Percentiles rank a stretch among this genome's conserved stretches.
Evolutionary conservation across 2,329 filamentous ascomycete species (phyloP).

Genomic region (Trichophyton schoenleinii): DNA sequence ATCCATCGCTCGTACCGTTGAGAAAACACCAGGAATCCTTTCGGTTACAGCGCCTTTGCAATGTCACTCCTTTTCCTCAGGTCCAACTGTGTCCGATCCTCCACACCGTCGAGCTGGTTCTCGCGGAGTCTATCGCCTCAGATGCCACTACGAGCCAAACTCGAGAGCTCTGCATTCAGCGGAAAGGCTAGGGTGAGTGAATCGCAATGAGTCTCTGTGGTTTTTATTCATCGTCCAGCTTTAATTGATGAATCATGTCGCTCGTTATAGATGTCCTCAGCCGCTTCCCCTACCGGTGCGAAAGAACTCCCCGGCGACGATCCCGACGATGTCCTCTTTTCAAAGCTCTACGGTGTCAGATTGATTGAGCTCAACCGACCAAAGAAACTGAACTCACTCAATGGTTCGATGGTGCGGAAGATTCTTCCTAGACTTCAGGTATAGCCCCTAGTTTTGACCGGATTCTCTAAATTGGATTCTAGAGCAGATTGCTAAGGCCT

Average conservation of each 20-base stretch:
- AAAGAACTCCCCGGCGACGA: conserved; percentile 57
- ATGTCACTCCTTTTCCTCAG: conserved; percentile 33
- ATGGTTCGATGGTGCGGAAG: conserved; percentile 89
- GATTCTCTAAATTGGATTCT: background rate
- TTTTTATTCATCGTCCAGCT: background rate
- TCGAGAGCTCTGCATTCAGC: conserved; percentile 48
- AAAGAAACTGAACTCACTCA: conserved; percentile 80
- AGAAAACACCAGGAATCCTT: background rate
- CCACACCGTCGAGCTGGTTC: conserved; percentile 36
- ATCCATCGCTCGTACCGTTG: background rate
- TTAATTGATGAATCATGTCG: background rate
- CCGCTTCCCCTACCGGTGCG: conserved; percentile 12
- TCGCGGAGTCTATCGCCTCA: conserved; percentile 31
- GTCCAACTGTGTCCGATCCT: conserved; percentile 26
- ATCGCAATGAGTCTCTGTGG: background rate
- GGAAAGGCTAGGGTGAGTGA: conserved; percentile 41
- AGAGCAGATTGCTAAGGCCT: background rate
- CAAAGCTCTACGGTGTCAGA: conserved; percentile 74
- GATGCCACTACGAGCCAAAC: conserved; percentile 75
- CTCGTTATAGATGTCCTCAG: background rate
- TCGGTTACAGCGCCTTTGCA: background rate
- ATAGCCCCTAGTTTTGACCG: conserved; percentile 7
- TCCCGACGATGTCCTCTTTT: conserved; percentile 84
- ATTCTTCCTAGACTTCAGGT: conserved; percentile 70
- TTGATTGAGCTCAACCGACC: conserved; percentile 91